Base-by-base conservation (phyloP, 2,329 filamentous ascomycete genomes). In the Cucurbitaria berberidis region DNA sequence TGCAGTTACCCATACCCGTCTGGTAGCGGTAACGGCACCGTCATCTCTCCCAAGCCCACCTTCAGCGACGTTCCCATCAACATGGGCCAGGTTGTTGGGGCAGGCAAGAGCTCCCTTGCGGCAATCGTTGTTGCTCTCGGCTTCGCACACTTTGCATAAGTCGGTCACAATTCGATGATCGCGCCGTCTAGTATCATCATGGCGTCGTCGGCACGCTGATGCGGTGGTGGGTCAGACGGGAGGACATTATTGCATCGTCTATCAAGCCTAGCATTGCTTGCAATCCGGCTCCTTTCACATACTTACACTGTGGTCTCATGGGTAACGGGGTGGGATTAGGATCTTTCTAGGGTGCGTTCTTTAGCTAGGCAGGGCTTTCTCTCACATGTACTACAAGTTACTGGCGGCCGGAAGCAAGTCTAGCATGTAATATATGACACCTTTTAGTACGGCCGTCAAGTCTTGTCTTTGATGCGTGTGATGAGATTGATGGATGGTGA, bases 381-480 rank as follows among this genome's bases (percentile, higher is more conserved):
- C 49, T 60, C 57, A 60, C 52, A 70, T 62, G 64, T 72, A 62
- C 59, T 72, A 70, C 52, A 29, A 69, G 52, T 56, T 70, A 67
- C 40, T 10, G 42, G 62, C 44, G 60, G 61, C 64, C 61, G 57
- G 40, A 46, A 50, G 57, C 46, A 61, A 39, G 52, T 61, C 35
- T 55, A 66, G 59, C 53, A 70, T 64, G 50, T 61, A 53, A 67
- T 69, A 63, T 61, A 64, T 30, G 64, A 51, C 53, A 63, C 58
- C 34, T 49, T 60, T 56, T 59, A 56, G 41, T 48, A 52, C 27
- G 62, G 59, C 61, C 60, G 42, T 51, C 36, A 39, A 49, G 16
- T 48, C 21, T 29, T 34, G 42, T 48, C 27, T 39, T 44, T 36
- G 18, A 16, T 52, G 18, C 16, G 26, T 34, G 51, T 57, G 48